These are phyloP conservation scores for Setomelanomma holmii DNA, from an alignment of 2,329 filamentous ascomycete genomes.

Conservation along the genomic window DNA sequence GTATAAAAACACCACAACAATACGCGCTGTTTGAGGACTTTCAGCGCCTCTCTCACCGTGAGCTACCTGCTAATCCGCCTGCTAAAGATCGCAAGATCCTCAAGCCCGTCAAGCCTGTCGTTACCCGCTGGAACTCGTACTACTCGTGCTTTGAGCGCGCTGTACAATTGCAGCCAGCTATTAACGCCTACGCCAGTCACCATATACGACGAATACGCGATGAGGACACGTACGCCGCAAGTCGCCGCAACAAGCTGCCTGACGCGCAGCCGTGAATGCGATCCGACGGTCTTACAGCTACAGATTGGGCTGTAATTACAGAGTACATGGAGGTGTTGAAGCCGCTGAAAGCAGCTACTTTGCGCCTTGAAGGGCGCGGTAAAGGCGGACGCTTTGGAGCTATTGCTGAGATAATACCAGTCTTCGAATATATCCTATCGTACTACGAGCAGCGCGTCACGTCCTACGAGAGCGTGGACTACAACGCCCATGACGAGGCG, in stretches of 20 bases:
- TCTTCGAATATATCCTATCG: background rate
- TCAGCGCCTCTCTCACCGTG: too few species aligned
- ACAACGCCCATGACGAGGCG: too few species aligned
- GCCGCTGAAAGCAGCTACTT: background rate
- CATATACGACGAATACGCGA: background rate
- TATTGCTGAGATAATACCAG: background rate
- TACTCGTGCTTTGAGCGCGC: background rate
- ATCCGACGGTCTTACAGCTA: background rate
- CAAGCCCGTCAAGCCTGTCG: too few species aligned
- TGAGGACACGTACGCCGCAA: too few species aligned
- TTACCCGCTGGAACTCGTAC: too few species aligned
- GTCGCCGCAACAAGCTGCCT: background rate
- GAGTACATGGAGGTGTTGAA: background rate
- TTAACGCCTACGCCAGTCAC: background rate
- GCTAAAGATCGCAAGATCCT: too few species aligned
- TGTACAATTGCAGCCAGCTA: background rate
- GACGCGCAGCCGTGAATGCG: background rate
- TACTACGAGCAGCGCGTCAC: background rate
- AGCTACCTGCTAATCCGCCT: too few species aligned
- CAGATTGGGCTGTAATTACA: background rate
- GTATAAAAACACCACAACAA: too few species aligned
- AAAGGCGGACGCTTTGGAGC: background rate
- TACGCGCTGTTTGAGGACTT: too few species aligned
- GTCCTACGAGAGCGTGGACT: too few species aligned
- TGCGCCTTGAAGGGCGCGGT: background rate